A percentile compares a stretch with the other conserved stretches of the same genome.
phyloP scores from a whole-genome alignment of 2,329 filamentous ascomycete genomes.

The Colletotrichum echinochloae region DNA sequence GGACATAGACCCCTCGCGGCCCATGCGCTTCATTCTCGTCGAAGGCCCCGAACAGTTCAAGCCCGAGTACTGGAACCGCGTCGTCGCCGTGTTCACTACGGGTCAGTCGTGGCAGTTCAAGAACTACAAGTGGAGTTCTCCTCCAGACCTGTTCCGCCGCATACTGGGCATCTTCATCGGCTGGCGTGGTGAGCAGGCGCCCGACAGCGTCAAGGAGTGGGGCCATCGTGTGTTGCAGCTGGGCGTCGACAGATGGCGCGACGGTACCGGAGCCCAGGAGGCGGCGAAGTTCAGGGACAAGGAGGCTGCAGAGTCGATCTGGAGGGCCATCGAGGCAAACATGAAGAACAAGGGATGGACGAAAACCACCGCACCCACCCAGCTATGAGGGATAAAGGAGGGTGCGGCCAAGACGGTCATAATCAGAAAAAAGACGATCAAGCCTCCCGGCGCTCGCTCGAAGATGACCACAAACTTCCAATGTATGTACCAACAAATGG shows the following conservation, averaged over 20 bases:
- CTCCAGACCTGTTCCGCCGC: slow-evolving; percentile 89
- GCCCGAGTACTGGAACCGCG: slow-evolving; percentile 95
- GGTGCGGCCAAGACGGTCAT: neutral
- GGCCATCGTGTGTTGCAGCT: slow-evolving; percentile 85
- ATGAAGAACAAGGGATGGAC: slow-evolving; percentile 91
- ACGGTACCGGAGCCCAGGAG: slow-evolving; percentile 60
- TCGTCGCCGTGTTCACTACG: slow-evolving; percentile 97
- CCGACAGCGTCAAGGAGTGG: slow-evolving; percentile 84
- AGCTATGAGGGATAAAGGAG: slow-evolving; percentile 10
- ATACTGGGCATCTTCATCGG: slow-evolving; percentile 90
- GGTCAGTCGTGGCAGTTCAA: slow-evolving; percentile 99
- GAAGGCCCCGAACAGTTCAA: slow-evolving; percentile 96
- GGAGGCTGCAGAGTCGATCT: slow-evolving; percentile 92
- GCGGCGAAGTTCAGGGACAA: slow-evolving; percentile 82
- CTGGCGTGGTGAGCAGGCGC: slow-evolving; percentile 86
- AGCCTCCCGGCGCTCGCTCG: neutral
- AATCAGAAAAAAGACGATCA: neutral
- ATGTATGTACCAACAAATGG: slow-evolving; percentile 30
- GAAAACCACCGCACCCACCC: slow-evolving; percentile 73
- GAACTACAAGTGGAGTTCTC: slow-evolving; percentile 94
- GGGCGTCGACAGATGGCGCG: slow-evolving; percentile 86
- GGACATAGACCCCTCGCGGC: slow-evolving; percentile 74
- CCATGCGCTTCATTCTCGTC: slow-evolving; percentile 94
- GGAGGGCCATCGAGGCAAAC: slow-evolving; percentile 87
- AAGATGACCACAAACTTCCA: neutral